phyloP scores from a whole-genome alignment of 495 filamentous ascomycete genomes.

The Hypomontagnella submonticulosa region DNA sequence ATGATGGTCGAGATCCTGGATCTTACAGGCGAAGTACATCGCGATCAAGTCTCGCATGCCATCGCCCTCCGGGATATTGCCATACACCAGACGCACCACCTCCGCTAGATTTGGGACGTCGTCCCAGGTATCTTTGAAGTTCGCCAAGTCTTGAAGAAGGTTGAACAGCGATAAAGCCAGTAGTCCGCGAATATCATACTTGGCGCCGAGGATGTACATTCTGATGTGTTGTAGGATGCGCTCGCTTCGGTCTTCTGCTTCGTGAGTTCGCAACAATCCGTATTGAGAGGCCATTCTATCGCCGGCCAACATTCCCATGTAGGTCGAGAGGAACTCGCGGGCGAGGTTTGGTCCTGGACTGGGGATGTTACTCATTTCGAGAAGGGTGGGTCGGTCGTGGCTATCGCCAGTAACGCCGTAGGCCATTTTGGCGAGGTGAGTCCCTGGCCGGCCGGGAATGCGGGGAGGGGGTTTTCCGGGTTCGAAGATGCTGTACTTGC shows the following conservation, averaged over 20 bases:
- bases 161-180: background rate
- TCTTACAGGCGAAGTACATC: background rate
- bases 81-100: background rate
- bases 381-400: background rate
- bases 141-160: background rate
- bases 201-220: background rate
- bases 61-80: background rate
- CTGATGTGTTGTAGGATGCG: background rate
- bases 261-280: no score
- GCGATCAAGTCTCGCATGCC: background rate
- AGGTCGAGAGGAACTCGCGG: no score
- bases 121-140: conserved; percentile 1
- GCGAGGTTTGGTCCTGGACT: no score
- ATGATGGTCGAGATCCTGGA: background rate
- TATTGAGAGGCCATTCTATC: no score
- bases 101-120: background rate
- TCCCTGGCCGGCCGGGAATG: background rate
- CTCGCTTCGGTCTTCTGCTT: conserved; percentile 3
- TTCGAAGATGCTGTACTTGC: background rate
- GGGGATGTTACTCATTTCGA: no score
- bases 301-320: no score
- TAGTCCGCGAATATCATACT: background rate
- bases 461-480: background rate
- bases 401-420: background rate
- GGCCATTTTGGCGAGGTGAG: background rate